Conservation (phyloP, 2,329 filamentous ascomycete genomes). For the Falciphora oryzae region DNA sequence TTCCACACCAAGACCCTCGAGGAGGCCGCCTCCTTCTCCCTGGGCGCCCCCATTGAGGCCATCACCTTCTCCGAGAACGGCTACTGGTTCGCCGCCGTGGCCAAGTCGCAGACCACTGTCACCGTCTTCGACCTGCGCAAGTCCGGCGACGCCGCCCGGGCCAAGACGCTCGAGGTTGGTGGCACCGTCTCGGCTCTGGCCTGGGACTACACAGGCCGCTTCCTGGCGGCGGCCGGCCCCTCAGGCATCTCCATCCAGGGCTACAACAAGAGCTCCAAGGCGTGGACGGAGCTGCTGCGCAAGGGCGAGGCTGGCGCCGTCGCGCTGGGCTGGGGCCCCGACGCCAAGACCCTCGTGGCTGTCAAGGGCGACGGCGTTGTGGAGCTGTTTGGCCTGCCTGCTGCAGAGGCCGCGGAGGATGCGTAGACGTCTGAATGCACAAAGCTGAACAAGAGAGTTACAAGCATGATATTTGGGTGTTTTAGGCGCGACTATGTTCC, state of each 20-base stretch:
- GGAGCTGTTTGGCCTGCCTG: constrained; percentile 6
- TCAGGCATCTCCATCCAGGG: constrained; percentile 82
- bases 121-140: constrained; percentile 92
- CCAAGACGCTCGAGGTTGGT: constrained; percentile 82
- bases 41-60: constrained; percentile 65
- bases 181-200: constrained; percentile 68
- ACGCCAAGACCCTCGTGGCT: constrained; percentile 67
- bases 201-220: constrained; percentile 97
- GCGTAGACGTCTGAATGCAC: not conserved
- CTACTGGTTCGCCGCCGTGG: constrained; percentile 84
- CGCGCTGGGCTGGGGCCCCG: constrained; percentile 70
- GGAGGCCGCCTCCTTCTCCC: constrained; percentile 66
- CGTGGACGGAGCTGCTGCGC: constrained; percentile 80
- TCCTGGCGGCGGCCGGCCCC: constrained; percentile 73
- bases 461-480: not conserved
- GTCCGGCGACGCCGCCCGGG: constrained; percentile 72
- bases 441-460: not conserved
- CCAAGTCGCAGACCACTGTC: constrained; percentile 70
- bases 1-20: constrained; percentile 80
- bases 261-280: constrained; percentile 80
- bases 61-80: constrained; percentile 94
- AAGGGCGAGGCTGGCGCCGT: constrained; percentile 65
- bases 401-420: constrained; percentile 3
- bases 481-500: not conserved
- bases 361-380: constrained; percentile 71